phyloP scores from a whole-genome alignment of 1,284 basidiomycete species.

The Cystobasidium sp. region DNA sequence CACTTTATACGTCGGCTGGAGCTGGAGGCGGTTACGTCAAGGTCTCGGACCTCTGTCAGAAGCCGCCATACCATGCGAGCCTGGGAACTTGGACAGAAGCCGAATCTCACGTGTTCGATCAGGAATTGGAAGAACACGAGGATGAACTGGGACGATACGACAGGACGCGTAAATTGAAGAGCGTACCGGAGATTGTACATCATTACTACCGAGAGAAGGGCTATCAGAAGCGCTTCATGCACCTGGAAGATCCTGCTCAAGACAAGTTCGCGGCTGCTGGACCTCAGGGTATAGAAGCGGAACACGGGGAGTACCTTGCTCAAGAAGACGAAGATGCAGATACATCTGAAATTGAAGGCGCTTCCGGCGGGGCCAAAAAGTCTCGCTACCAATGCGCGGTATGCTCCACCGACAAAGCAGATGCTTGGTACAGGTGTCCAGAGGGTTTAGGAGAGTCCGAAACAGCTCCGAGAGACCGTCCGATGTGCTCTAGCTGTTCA shows the following conservation, averaged over 20 bases:
- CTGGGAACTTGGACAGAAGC: constrained; percentile 49
- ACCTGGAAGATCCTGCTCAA: constrained; percentile 50
- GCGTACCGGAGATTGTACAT: constrained; percentile 50
- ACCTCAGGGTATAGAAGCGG: constrained; percentile 38
- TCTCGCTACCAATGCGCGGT: constrained; percentile 49
- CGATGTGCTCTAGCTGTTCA: constrained; percentile 51
- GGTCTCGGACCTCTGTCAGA: not conserved
- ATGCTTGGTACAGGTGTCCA: constrained; percentile 51
- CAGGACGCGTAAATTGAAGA: constrained; percentile 44
- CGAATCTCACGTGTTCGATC: constrained; percentile 46
- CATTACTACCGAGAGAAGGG: constrained; percentile 48
- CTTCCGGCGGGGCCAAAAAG: constrained; percentile 28
- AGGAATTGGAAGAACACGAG: constrained; percentile 45
- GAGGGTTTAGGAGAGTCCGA: constrained; percentile 44
- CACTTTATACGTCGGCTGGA: not conserved
- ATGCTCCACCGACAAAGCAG: constrained; percentile 44
- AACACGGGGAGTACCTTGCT: constrained; percentile 16
- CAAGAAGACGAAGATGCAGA: constrained; percentile 45
- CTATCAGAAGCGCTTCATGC: constrained; percentile 21
- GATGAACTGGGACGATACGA: constrained; percentile 51
- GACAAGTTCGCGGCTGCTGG: constrained; percentile 49
- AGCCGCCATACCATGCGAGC: constrained; percentile 37
- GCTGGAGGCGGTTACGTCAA: not conserved
- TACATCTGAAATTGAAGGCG: constrained; percentile 43
- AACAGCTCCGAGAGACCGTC: constrained; percentile 20